phyloP scores from a whole-genome alignment of 768 basidiomycete species.

The Auriscalpium microsporum region DNA sequence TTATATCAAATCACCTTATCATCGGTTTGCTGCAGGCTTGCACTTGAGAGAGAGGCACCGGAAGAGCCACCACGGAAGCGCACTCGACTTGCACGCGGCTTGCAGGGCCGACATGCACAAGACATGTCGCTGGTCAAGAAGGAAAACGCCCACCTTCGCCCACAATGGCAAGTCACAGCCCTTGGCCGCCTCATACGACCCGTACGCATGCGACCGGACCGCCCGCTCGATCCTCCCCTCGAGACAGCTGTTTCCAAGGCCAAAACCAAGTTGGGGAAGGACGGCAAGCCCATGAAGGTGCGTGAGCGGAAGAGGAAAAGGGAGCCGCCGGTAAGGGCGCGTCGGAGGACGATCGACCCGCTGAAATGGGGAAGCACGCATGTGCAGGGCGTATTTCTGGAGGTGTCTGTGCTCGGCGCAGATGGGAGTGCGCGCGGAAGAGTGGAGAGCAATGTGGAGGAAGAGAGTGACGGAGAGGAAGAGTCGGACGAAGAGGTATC shows the following conservation, averaged over 20 bases:
- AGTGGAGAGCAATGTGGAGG: background rate
- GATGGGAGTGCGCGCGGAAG: background rate
- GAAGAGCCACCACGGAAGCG: slow-evolving; percentile 38
- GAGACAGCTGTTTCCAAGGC: slow-evolving; percentile 10
- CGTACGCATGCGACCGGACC: slow-evolving; percentile 60
- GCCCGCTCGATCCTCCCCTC: slow-evolving; percentile 34
- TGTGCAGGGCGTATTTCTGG: slow-evolving; percentile 62
- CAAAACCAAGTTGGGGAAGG: slow-evolving; percentile 15
- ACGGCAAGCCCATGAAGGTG: slow-evolving; percentile 22
- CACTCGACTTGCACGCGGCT: slow-evolving; percentile 25
- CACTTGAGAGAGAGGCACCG: slow-evolving; percentile 26
- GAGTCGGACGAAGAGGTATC: background rate
- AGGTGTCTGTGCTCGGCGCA: slow-evolving; percentile 3
- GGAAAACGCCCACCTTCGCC: slow-evolving; percentile 40
- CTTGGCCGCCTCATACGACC: slow-evolving; percentile 59
- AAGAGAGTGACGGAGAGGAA: slow-evolving; percentile 10
- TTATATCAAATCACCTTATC: slow-evolving; percentile 1
- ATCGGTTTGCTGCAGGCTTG: slow-evolving; percentile 19
- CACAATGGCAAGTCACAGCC: slow-evolving; percentile 64
- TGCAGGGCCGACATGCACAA: slow-evolving; percentile 36
- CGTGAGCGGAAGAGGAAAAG: slow-evolving; percentile 38
- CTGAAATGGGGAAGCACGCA: slow-evolving; percentile 62
- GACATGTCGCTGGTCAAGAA: slow-evolving; percentile 62
- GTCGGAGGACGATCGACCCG: slow-evolving; percentile 63
- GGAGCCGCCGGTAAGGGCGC: slow-evolving; percentile 48